phyloP scores from a whole-genome alignment of 108 stramenopile genomes.

The Pseudonitzschia multistriata region DNA sequence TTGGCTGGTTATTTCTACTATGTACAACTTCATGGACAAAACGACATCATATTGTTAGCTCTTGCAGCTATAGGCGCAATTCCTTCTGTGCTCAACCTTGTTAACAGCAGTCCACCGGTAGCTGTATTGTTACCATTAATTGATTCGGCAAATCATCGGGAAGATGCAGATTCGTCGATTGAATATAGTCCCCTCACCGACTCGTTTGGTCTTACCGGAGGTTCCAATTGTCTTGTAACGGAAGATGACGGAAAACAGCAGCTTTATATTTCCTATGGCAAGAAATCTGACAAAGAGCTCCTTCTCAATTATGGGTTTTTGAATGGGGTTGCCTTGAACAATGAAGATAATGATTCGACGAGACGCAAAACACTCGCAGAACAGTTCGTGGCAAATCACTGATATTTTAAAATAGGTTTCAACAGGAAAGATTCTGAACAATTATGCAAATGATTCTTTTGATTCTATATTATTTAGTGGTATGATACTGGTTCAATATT shows the following conservation, averaged over 20 bases:
- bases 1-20: constrained; percentile 24
- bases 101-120: constrained; percentile 24
- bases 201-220: constrained; percentile 49
- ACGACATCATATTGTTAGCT: constrained; percentile 25
- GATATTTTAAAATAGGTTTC: neutral
- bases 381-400: constrained; percentile 1
- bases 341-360: constrained; percentile 13
- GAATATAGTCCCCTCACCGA: constrained; percentile 61
- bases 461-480: too few species aligned
- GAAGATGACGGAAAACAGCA: constrained; percentile 43
- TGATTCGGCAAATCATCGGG: constrained; percentile 78
- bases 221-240: constrained; percentile 57
- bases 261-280: constrained; percentile 72
- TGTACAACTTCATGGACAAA: constrained; percentile 7
- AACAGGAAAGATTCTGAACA: neutral
- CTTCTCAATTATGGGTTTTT: constrained; percentile 80
- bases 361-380: constrained; percentile 8
- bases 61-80: constrained; percentile 36
- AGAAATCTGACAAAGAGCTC: constrained; percentile 59
- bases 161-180: constrained; percentile 66
- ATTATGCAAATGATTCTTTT: neutral
- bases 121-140: constrained; percentile 73
- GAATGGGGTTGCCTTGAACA: constrained; percentile 16
- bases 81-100: constrained; percentile 45
- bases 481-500: neutral